These are phyloP conservation scores for Exophiala viscosa DNA, from an alignment of 2,329 filamentous ascomycete species.

Conservation along the genomic window DNA sequence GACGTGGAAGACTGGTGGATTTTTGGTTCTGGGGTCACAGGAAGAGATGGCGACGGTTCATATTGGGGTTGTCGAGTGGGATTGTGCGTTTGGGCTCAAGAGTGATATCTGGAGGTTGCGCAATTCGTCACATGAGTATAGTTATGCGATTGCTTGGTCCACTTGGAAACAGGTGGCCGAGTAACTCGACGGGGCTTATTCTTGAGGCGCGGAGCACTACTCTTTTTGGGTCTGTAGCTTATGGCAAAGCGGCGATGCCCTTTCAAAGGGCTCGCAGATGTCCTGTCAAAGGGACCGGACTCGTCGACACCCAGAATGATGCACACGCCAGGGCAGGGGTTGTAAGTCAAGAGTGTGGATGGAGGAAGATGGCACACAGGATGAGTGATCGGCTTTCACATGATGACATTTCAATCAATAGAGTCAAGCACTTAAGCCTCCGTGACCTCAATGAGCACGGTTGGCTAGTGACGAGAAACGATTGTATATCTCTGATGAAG, in stretches of 20 bases:
- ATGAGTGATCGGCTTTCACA: conserved; percentile 49
- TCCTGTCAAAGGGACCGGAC: conserved; percentile 68
- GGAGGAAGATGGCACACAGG: conserved; percentile 17
- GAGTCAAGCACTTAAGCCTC: conserved; percentile 95
- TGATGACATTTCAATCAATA: conserved; percentile 91
- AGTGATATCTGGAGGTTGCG: conserved; percentile 35
- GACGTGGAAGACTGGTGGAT: conserved; percentile 29
- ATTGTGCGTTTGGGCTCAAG: conserved; percentile 6
- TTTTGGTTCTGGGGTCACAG: conserved; percentile 40
- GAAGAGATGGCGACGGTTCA: conserved; percentile 42
- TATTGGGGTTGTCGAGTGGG: conserved; percentile 13
- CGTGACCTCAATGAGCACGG: conserved; percentile 35
- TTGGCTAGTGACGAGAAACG: conserved; percentile 47
- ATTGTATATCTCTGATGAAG: conserved; percentile 50
- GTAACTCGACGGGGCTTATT: conserved; percentile 99
- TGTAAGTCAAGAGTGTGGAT: background rate
- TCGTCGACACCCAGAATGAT: conserved; percentile 32
- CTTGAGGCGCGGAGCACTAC: conserved; percentile 87
- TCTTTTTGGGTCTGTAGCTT: conserved; percentile 50
- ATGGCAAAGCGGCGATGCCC: conserved; percentile 48
- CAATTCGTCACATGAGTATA: conserved; percentile 90
- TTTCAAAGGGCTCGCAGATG: conserved; percentile 45
- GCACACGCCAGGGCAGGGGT: conserved; percentile 23
- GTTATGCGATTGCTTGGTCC: conserved; percentile 88
- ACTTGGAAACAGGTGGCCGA: conserved; percentile 35